These are phyloP conservation scores for Chaetoceros muelleri DNA, from an alignment of 108 stramenopile species.

Conservation along the genomic window DNA sequence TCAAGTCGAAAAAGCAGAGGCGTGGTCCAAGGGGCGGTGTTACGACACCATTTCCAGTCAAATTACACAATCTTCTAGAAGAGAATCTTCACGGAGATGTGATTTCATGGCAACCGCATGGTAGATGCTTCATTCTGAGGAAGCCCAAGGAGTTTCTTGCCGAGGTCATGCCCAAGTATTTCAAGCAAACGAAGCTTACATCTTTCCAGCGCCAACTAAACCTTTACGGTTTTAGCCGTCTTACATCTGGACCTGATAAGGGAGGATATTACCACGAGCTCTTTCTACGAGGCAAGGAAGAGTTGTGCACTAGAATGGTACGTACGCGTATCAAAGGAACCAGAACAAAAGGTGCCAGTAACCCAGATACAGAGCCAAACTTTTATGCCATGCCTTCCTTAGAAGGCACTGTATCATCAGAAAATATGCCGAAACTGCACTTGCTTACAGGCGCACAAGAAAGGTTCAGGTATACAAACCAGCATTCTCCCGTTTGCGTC, in stretches of 20 bases:
- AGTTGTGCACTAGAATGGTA: conserved; percentile 36
- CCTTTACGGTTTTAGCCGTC: conserved; percentile 43
- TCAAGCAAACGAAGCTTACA: conserved; percentile 81
- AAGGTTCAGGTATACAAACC: background rate
- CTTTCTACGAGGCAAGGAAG: conserved; percentile 43
- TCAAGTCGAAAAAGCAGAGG: conserved; percentile 17
- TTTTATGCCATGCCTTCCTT: conserved; percentile 11
- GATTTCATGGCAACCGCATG: conserved; percentile 69
- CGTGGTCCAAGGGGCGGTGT: conserved; percentile 44
- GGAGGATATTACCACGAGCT: conserved; percentile 71
- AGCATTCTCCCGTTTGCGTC: background rate
- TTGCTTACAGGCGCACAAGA: background rate
- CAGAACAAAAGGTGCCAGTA: conserved; percentile 23
- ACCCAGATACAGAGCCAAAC: conserved; percentile 27
- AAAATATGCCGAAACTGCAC: background rate
- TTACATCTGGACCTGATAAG: conserved; percentile 58
- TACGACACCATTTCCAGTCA: conserved; percentile 46
- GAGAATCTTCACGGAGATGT: conserved; percentile 31
- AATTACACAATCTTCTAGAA: conserved; percentile 49
- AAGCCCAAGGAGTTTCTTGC: conserved; percentile 53
- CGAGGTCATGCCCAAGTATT: conserved; percentile 78
- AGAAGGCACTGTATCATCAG: background rate
- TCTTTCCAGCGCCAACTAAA: conserved; percentile 75
- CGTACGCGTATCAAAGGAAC: conserved; percentile 46
- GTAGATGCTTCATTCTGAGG: conserved; percentile 57